A percentile compares a stretch with the other conserved stretches of the same genome.
These are phyloP conservation scores for Chlamydomonas reinhardtii DNA, from an alignment of 163 green algal species.

Conservation along the genomic window DNA sequence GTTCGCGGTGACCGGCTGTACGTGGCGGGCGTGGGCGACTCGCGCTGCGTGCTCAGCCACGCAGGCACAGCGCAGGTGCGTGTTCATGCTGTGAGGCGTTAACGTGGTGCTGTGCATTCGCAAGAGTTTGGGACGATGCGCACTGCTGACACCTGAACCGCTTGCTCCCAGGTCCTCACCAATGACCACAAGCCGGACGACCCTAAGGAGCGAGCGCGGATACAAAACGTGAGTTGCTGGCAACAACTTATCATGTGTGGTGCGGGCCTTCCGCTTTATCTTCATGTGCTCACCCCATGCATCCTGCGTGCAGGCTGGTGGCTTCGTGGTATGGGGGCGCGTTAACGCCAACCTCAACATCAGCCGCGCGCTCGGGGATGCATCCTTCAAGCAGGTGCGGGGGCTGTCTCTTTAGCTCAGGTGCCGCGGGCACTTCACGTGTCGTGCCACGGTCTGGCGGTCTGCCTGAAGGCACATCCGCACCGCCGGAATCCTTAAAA, in stretches of 20 bases:
- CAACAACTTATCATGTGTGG: no score
- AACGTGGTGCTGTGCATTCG: no score
- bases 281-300: no score
- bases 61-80: conserved; percentile 64
- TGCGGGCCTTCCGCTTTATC: no score
- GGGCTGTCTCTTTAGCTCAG: no score
- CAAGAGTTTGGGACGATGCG: no score
- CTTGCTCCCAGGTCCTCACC: conserved; percentile 57
- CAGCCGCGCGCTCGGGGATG: conserved; percentile 90
- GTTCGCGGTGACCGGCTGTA: conserved; percentile 44
- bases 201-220: conserved; percentile 71
- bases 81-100: no score
- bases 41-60: conserved; percentile 71
- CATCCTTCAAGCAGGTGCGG: conserved; percentile 72
- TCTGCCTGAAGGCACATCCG: no score
- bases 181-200: conserved; percentile 86
- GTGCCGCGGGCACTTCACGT: no score
- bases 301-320: not conserved
- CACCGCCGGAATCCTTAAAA: no score
- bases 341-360: conserved; percentile 96
- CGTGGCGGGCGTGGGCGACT: conserved; percentile 84
- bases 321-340: conserved; percentile 54
- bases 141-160: no score
- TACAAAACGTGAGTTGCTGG: conserved; percentile 75
- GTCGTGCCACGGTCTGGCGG: no score